Percentiles rank a stretch among this genome's conserved stretches.
Evolutionary conservation across 768 basidiomycete genomes (phyloP).

Genomic region (Termitomyces sp.): DNA sequence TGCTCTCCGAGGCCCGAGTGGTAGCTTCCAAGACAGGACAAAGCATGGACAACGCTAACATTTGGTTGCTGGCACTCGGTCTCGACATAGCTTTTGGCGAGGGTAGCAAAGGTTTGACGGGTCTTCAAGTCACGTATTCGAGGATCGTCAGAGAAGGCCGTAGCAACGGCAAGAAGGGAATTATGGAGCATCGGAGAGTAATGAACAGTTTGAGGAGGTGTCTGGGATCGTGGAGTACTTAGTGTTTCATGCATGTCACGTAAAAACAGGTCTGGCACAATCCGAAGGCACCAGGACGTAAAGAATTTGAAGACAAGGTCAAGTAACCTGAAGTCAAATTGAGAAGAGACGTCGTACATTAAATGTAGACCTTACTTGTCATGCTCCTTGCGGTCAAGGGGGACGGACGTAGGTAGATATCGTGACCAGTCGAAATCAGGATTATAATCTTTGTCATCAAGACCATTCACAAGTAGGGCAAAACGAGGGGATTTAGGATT

Average conservation of each 20-base stretch:
- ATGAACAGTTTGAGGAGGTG: slow-evolving; percentile 43
- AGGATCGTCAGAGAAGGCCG: slow-evolving; percentile 41
- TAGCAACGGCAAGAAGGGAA: slow-evolving; percentile 44
- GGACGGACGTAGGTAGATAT: slow-evolving; percentile 36
- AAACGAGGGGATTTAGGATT: slow-evolving; percentile 34
- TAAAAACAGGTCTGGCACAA: slow-evolving; percentile 44
- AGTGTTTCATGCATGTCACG: slow-evolving; percentile 43
- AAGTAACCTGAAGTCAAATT: slow-evolving; percentile 27
- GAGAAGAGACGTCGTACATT: background rate
- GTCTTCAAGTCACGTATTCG: slow-evolving; percentile 36
- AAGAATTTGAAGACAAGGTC: slow-evolving; percentile 45
- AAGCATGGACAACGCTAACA: slow-evolving; percentile 38
- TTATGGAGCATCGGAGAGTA: slow-evolving; percentile 76
- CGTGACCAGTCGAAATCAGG: slow-evolving; percentile 49
- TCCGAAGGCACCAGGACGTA: slow-evolving; percentile 44
- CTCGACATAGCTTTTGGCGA: slow-evolving; percentile 43
- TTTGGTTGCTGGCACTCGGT: slow-evolving; percentile 41
- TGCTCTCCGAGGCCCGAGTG: slow-evolving; percentile 44
- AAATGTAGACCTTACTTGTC: slow-evolving; percentile 29
- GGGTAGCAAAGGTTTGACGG: slow-evolving; percentile 35
- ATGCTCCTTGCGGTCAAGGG: slow-evolving; percentile 37
- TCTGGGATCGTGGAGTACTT: slow-evolving; percentile 28
- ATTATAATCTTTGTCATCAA: slow-evolving; percentile 32
- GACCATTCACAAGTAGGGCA: slow-evolving; percentile 36
- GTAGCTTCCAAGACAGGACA: slow-evolving; percentile 38